phyloP scores from a whole-genome alignment of 805 yeast species.

The Ogataea pignaliae region DNA sequence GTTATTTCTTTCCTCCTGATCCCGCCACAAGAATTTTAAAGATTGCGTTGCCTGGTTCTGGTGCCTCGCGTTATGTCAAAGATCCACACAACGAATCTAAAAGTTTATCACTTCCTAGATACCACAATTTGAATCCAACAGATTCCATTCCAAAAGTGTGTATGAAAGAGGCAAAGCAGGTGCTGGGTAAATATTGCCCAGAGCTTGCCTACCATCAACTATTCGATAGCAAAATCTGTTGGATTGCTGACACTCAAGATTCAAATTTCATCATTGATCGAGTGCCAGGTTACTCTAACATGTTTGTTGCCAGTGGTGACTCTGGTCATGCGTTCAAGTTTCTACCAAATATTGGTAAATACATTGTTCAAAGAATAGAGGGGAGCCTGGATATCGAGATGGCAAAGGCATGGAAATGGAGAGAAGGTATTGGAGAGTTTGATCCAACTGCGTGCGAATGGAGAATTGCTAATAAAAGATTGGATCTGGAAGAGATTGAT shows the following conservation, averaged over 20 bases:
- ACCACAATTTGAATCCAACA: conserved; percentile 27
- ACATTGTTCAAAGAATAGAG: conserved; percentile 33
- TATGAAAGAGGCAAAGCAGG: conserved; percentile 25
- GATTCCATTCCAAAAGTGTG: conserved; percentile 36
- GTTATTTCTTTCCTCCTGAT: conserved; percentile 50
- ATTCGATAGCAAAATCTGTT: conserved; percentile 32
- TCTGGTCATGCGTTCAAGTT: conserved; percentile 46
- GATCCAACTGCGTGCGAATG: conserved; percentile 16
- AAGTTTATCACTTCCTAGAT: conserved; percentile 34
- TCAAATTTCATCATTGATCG: conserved; percentile 37
- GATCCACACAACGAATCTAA: conserved; percentile 16
- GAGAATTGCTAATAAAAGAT: conserved; percentile 10
- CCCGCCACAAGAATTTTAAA: conserved; percentile 33
- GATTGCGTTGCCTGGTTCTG: conserved; percentile 35
- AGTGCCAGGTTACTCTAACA: conserved; percentile 30
- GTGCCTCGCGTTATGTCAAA: conserved; percentile 22
- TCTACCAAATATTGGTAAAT: conserved; percentile 44
- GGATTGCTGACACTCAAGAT: conserved; percentile 39
- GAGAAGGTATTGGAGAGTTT: conserved; percentile 11
- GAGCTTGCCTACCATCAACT: conserved; percentile 34
- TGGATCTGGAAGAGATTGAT: conserved; percentile 1
- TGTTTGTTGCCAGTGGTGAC: conserved; percentile 44
- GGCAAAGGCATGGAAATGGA: conserved; percentile 32
- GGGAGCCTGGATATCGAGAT: conserved; percentile 23
- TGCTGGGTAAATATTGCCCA: conserved; percentile 35